Conservation (phyloP, 352 stramenopile species). For the Pseudoperonospora humuli region DNA sequence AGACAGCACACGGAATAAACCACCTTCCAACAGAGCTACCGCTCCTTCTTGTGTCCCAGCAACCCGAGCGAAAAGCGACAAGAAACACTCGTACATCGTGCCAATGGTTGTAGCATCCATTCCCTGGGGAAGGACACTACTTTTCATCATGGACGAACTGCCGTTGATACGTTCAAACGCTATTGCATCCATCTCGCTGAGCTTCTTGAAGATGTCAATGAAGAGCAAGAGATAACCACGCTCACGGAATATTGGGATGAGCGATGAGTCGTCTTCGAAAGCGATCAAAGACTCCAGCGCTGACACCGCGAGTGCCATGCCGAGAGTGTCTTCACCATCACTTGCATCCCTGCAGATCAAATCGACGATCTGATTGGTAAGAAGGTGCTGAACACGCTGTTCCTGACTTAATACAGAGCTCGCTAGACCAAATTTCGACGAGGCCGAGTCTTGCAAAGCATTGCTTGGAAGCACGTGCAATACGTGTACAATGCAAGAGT, state of each 20-base stretch:
- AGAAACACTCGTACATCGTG: constrained; percentile 76
- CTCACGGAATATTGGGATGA: constrained; percentile 58
- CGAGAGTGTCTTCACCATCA: constrained; percentile 68
- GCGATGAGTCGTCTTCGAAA: constrained; percentile 36
- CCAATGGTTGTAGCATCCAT: constrained; percentile 64
- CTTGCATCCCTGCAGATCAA: constrained; percentile 68
- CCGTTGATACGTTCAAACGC: constrained; percentile 39
- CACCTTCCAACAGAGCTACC: constrained; percentile 58
- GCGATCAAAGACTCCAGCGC: constrained; percentile 59
- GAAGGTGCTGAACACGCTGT: constrained; percentile 26
- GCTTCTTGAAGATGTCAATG: constrained; percentile 63
- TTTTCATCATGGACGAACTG: constrained; percentile 30
- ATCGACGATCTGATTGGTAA: constrained; percentile 57
- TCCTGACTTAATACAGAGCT: constrained; percentile 15
- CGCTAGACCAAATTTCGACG: constrained; percentile 10
- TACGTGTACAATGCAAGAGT: constrained; percentile 70
- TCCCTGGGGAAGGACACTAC: constrained; percentile 31
- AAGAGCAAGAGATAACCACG: constrained; percentile 77
- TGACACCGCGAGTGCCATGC: constrained; percentile 72
- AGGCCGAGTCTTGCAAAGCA: constrained; percentile 10
- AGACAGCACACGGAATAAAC: constrained; percentile 54
- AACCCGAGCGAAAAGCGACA: constrained; percentile 70
- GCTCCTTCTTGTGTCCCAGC: constrained; percentile 56
- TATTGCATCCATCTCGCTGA: constrained; percentile 59
- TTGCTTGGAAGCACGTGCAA: constrained; percentile 31